phyloP scores from a whole-genome alignment of 73 alveolate genomes.

The Paramecium sexaurelia region DNA sequence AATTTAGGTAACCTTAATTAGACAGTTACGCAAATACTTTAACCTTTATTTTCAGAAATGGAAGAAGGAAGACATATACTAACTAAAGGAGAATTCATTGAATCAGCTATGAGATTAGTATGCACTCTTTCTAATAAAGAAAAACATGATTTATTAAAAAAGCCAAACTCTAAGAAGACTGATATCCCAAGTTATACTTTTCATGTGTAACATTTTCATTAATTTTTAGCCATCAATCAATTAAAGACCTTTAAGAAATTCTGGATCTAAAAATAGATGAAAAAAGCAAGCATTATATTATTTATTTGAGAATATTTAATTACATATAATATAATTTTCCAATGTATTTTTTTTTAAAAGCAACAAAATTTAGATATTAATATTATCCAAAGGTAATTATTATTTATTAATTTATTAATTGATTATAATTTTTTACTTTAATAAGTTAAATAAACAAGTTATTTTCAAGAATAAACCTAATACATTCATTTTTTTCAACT shows the following conservation, averaged over 20 bases:
- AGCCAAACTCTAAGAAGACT: background rate
- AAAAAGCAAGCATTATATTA: background rate
- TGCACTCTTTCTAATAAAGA: background rate
- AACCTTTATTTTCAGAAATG: conserved; percentile 36
- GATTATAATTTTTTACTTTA: too few relatives aligned
- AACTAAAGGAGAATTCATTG: conserved; percentile 3
- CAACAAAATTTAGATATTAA: background rate
- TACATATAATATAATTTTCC: background rate
- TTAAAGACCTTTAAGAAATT: background rate
- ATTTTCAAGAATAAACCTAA: too few relatives aligned
- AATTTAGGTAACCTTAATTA: background rate
- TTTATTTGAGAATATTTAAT: background rate
- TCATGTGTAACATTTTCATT: conserved; percentile 38
- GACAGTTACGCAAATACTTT: background rate
- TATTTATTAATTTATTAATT: background rate
- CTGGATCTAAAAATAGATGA: background rate
- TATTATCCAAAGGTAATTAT: background rate
- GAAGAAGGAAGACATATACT: conserved; percentile 40
- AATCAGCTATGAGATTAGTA: conserved; percentile 38
- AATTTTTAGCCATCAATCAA: conserved; percentile 48
- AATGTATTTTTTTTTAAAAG: background rate
- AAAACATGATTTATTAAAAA: conserved; percentile 12
- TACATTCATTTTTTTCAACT: too few relatives aligned
- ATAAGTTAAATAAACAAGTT: too few relatives aligned
- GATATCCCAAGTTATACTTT: background rate